Base-by-base conservation (phyloP, 192 early-diverging fungal genomes). In the Ambispora gerdemannii region DNA sequence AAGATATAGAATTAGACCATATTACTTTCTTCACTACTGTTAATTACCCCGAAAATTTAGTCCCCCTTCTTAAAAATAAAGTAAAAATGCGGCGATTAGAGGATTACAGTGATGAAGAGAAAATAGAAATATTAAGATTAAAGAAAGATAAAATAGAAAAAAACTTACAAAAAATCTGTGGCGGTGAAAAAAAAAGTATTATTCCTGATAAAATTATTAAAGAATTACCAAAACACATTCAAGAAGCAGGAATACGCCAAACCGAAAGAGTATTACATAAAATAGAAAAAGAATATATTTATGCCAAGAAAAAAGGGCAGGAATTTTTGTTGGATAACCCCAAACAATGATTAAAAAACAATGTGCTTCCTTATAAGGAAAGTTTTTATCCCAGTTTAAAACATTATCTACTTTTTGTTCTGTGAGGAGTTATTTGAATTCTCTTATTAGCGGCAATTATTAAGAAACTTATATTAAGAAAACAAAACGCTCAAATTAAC, bases 11-110 rank as follows among this genome's bases (percentile, higher is more conserved):
- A 4, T 31, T 50, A 50, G 8, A 4, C 43, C 63, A 66, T 0
- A 51, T 66, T 51, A 66, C 47, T 32, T 66, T 66, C 31, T 66
- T 66, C 50, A 47, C 63, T 4, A 50, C 63, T 25, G 63, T 66
- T 4, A 66, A 66, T 66, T 66, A 66, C 38, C 3, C 10, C 19
- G 63, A 66, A 0, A 35, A 66, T 10, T 1, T 66, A 38, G 7
- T 1, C 33, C 8, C 32, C 22, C 1, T 13, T 20, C 11, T 4
- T 13, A 58, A 58, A 58, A 24, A 58, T 27, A 3, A 10, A 20
- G 6, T 58, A 1, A 24, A 28, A 20, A 22, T 27, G 24, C 13
- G 13, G 55, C 7, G 24, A 4, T 25, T 58, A 4, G 22, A 20
- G 24, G 55, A 24, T 25, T 58, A 28, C 24, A 58, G 19, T 58